Conservation (phyloP, 495 filamentous ascomycete genomes). For the Aspergillus nanangensis region DNA sequence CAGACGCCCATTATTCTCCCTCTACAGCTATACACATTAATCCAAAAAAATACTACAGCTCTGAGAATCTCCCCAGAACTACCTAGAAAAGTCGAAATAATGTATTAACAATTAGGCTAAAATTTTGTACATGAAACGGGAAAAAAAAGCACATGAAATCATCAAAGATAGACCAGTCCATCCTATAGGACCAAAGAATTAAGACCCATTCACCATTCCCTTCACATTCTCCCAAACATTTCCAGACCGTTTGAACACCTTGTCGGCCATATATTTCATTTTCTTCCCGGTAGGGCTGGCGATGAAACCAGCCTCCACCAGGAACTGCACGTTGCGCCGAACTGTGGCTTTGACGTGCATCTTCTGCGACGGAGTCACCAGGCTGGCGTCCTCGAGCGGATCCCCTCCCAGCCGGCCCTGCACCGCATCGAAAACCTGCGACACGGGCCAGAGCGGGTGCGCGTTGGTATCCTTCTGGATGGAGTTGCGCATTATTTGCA, state of each 20-base stretch:
- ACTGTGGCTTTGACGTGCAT: conserved; percentile 15
- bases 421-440: conserved; percentile 19
- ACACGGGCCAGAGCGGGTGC: conserved; percentile 27
- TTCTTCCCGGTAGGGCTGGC: conserved; percentile 15
- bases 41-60: no score
- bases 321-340: conserved; percentile 18
- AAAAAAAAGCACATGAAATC: neutral
- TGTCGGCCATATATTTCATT: conserved; percentile 13
- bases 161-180: neutral
- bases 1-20: no score
- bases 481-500: conserved; percentile 7
- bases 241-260: conserved; percentile 13
- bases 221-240: conserved; percentile 18
- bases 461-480: conserved; percentile 13
- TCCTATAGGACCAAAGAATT: conserved; percentile 7
- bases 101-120: neutral
- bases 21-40: no score
- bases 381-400: conserved; percentile 4
- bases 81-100: neutral
- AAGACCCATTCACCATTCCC: conserved; percentile 6
- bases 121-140: neutral
- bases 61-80: no score
- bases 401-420: conserved; percentile 18
- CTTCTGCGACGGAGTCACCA: conserved; percentile 9
- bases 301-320: conserved; percentile 19